Evolutionary conservation across 768 basidiomycete species (phyloP), one percentile per base, ranked within the genome.

Genomic region (Kwoniella pini): DNA sequence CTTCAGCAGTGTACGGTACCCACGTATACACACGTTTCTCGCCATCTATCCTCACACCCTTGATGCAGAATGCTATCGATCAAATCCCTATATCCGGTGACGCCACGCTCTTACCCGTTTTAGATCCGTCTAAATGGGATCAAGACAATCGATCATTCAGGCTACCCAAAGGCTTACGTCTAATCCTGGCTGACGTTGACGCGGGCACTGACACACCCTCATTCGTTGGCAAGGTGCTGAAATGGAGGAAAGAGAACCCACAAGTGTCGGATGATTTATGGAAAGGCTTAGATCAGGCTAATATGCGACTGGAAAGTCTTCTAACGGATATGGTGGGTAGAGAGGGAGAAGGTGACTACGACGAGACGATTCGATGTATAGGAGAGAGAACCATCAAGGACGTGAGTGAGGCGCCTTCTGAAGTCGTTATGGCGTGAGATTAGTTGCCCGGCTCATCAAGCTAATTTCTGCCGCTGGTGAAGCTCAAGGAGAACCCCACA

Each of bases 191-290:
- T 24, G 96, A 99, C 74, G 92, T 98, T 15, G 90, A 96, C 70
- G 91, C 90, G 9, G 96, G 96, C 10, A 94, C 90, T 67, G 90
- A 97, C 71, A 97, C 96, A 1, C 96, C 96, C 1, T 90, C 90
- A 40, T 85, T 98, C 40, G 92, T 94, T 11, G 86, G 90, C 28
- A 87, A 90, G 77, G 96, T 99, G 3, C 80, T 96, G 64, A 86
- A 86, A 69, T 98, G 95, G 95, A 84, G 90, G 42, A 84, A 85
- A 69, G 84, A 86, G 42, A 82, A 87, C 44, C 77, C 81, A 13
- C 80, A 79, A 30, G 80, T 85, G 76, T 87, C 67, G 31, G 33
- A 60, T 54, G 39, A 63, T 40, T 22, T 71, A 1, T 73, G 69
- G 71, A 45, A 26, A 3, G 51, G 54, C 15, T 48, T 75, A 52